Evolutionary conservation across 495 filamentous ascomycete species (phyloP).

Genomic region (Aspergillus sparsus): DNA sequence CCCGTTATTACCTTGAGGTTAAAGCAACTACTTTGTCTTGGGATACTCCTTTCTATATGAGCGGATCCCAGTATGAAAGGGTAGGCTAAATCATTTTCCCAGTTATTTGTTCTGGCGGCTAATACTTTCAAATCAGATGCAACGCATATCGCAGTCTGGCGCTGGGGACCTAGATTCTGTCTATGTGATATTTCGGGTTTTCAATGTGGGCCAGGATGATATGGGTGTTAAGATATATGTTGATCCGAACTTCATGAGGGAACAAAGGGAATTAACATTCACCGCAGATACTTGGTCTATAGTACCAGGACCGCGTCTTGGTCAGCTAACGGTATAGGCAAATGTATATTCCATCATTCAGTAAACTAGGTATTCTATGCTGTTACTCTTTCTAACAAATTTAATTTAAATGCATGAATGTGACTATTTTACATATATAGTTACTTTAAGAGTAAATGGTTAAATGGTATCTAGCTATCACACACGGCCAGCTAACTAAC

Average conservation of each 20-base stretch:
- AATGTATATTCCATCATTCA: too few species aligned
- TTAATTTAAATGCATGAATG: too few species aligned
- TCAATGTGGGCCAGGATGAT: constrained; percentile 30
- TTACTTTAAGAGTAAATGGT: too few species aligned
- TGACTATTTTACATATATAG: too few species aligned
- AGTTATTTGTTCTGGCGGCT: neutral
- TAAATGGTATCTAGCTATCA: too few species aligned
- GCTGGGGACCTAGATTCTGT: constrained; percentile 19
- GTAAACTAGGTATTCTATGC: too few species aligned
- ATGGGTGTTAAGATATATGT: constrained; percentile 42
- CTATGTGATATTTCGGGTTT: constrained; percentile 48
- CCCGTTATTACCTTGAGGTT: constrained; percentile 49
- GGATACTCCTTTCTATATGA: constrained; percentile 45
- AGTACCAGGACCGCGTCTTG: constrained; percentile 6
- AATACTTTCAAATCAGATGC: constrained; percentile 1
- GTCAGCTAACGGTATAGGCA: neutral
- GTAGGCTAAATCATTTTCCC: constrained; percentile 25
- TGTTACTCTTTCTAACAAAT: too few species aligned
- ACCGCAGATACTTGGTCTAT: constrained; percentile 35
- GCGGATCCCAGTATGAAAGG: constrained; percentile 38
- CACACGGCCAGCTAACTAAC: too few species aligned
- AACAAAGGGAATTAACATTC: constrained; percentile 27
- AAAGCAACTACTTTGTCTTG: constrained; percentile 46
- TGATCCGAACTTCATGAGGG: constrained; percentile 32
- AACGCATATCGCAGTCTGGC: neutral